These are phyloP conservation scores for Gymnopilus dilepis DNA, from an alignment of 768 basidiomycete genomes.

Conservation along the genomic window DNA sequence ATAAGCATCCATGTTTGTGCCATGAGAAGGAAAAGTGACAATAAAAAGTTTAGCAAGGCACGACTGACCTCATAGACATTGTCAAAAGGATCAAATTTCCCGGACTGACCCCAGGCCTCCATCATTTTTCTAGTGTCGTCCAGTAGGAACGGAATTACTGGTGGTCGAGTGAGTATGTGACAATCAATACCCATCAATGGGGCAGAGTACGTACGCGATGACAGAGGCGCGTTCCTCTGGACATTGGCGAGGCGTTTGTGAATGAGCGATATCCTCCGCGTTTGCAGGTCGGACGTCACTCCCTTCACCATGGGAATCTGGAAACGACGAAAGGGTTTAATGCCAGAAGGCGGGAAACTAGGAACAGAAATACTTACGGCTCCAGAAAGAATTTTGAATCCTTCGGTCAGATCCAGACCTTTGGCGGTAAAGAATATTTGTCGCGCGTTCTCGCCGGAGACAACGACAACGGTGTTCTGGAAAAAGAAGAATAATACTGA, in stretches of 20 bases:
- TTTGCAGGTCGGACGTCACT: constrained; percentile 73
- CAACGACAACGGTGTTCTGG: constrained; percentile 75
- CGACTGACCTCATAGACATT: constrained; percentile 66
- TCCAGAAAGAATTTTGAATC: constrained; percentile 79
- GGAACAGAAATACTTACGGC: constrained; percentile 55
- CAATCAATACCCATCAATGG: constrained; percentile 2
- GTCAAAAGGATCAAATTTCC: constrained; percentile 74
- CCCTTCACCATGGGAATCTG: constrained; percentile 81
- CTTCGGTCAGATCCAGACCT: constrained; percentile 77
- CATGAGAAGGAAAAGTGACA: constrained; percentile 12
- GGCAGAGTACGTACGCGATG: constrained; percentile 54
- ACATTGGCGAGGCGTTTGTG: constrained; percentile 72
- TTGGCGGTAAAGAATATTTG: constrained; percentile 72
- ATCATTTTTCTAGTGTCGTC: constrained; percentile 66
- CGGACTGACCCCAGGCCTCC: constrained; percentile 68
- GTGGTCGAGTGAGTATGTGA: not conserved
- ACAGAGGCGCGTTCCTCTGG: constrained; percentile 66
- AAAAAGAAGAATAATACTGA: constrained; percentile 20
- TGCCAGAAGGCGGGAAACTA: constrained; percentile 18
- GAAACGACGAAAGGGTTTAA: constrained; percentile 23
- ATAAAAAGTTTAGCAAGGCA: constrained; percentile 13
- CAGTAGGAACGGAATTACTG: constrained; percentile 71
- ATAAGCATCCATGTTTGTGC: constrained; percentile 6
- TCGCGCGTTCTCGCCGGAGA: constrained; percentile 75
- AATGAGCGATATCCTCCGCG: constrained; percentile 63